Base-by-base conservation (phyloP, 768 basidiomycete species). In the Rhodosporidiobolus odoratus region DNA sequence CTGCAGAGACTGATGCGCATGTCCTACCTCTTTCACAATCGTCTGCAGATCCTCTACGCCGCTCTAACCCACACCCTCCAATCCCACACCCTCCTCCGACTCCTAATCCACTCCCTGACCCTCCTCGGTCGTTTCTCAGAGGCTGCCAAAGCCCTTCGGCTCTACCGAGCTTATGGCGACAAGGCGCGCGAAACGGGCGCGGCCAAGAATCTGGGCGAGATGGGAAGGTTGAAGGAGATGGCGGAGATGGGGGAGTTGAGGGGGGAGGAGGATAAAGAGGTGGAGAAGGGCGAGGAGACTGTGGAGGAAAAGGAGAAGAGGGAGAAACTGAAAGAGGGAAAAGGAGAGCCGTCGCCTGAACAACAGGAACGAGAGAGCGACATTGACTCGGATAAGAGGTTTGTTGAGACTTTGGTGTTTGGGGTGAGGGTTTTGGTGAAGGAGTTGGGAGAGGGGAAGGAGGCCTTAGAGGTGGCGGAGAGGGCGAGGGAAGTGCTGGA, bases 11-110 rank as follows among this genome's bases (percentile, higher is more conserved):
- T 12, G 63, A 56, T 34, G 65, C 50, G 54, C 34, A 58, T 4
- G 59, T 40, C 15, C 19, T 34, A 2, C 17, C 52, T 5, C 62
- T 54, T 16, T 17, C 30, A 25, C 40, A 21, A n/a, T 62, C 1
- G 9, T 37, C 68, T 38, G 41, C 78, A 90, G 89, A 85, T 92
- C 30, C 84, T 97, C 3, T 95, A 92, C 89, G 93, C 92, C 92
- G 89, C 92, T 1, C 93, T 92, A 15, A 87, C 88, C 30, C 84
- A 93, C 30, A 98, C 95, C 0, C 96, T 97, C 83, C 93, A 96
- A 77, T 94, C 91, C 0, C 89, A 88, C 69, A 85, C 87, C 15
- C 82, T 97, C 13, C 85, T 91, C 64, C 87, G 94, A 1, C 90
- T 96, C 79, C 87, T 97, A 83, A 86, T 86, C 37, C 86, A 89